Conservation (phyloP, 345 rosid species). For the Populus simonii region DNA sequence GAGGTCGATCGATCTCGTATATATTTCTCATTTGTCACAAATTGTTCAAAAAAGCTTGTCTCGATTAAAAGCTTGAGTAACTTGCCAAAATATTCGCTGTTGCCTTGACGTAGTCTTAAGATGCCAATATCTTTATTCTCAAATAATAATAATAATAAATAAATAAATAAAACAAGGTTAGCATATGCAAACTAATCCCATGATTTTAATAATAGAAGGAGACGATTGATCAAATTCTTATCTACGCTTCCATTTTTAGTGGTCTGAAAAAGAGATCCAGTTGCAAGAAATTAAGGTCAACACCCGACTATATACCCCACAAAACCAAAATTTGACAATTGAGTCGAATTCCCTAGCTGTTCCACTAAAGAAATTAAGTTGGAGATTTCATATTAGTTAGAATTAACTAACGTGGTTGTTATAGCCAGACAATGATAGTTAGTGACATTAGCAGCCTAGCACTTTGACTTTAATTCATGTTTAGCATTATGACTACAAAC, state of each 20-base stretch:
- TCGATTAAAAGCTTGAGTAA: not conserved
- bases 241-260: not conserved
- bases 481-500: not conserved
- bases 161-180: too few species aligned
- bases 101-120: not conserved
- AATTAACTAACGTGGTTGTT: not conserved
- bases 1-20: not conserved
- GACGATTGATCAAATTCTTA: too few species aligned
- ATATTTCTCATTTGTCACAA: not conserved
- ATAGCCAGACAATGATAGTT: not conserved
- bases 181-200: not conserved
- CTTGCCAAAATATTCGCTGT: not conserved
- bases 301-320: not conserved
- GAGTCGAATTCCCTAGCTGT: too few species aligned
- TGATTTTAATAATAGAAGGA: not conserved
- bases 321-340: too few species aligned
- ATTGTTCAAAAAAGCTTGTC: not conserved
- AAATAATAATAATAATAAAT: not conserved
- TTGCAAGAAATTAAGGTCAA: not conserved
- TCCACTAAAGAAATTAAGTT: not conserved
- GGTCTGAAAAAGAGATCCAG: not conserved
- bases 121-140: not conserved
- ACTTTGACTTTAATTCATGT: not conserved
- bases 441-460: not conserved
- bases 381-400: not conserved